phyloP scores from a whole-genome alignment of 345 rosid genomes.

The Bruguiera parviflora region DNA sequence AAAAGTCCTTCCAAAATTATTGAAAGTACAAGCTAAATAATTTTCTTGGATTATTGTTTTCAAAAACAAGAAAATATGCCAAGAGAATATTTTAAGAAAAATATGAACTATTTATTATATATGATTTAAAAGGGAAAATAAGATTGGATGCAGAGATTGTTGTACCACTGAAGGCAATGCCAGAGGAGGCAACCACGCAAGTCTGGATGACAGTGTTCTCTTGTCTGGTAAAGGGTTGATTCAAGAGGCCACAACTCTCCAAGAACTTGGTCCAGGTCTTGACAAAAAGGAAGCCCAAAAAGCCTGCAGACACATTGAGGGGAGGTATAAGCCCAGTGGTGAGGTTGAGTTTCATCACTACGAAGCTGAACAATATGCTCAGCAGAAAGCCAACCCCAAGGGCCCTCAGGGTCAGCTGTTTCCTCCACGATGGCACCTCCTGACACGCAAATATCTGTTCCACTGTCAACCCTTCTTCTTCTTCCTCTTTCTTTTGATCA shows the following conservation, averaged over 20 bases:
- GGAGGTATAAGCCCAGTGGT: conserved; percentile 75
- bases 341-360: conserved; percentile 65
- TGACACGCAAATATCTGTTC: conserved; percentile 48
- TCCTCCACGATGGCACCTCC: conserved; percentile 58
- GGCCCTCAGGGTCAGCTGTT: conserved; percentile 64
- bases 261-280: conserved; percentile 62
- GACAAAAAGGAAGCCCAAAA: conserved; percentile 65
- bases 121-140: not conserved
- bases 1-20: too few relatives aligned
- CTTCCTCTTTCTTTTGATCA: conserved; percentile 11
- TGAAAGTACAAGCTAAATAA: too few relatives aligned
- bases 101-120: too few relatives aligned
- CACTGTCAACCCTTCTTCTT: conserved; percentile 29
- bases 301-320: conserved; percentile 68
- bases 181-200: conserved; percentile 75
- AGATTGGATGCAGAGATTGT: not conserved
- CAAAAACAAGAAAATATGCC: too few relatives aligned
- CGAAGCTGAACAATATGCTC: conserved; percentile 61
- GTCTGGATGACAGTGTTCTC: conserved; percentile 82
- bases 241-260: conserved; percentile 35
- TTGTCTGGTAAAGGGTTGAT: conserved; percentile 66
- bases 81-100: too few relatives aligned
- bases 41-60: too few relatives aligned
- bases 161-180: conserved; percentile 72
- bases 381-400: conserved; percentile 53